These are phyloP conservation scores for Magnaporthiopsis poae DNA, from an alignment of 2,329 filamentous ascomycete genomes.

Conservation along the genomic window DNA sequence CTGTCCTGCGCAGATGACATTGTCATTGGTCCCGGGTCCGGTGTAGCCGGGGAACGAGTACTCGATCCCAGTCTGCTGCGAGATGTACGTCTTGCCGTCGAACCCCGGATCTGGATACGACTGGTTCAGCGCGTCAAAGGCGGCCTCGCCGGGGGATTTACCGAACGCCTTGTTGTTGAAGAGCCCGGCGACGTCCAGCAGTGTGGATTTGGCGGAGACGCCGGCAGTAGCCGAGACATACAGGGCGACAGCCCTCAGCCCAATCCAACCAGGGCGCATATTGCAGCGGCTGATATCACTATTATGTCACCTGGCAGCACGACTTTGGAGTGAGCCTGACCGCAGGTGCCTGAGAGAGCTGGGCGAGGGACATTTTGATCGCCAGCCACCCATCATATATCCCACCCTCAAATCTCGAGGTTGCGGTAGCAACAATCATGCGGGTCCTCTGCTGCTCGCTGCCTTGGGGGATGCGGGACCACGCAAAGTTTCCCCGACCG, in stretches of 20 bases:
- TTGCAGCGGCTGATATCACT: neutral
- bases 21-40: conserved; percentile 25
- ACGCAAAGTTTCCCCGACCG: neutral
- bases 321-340: neutral
- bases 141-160: conserved; percentile 31
- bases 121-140: conserved; percentile 32
- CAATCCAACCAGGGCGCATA: neutral
- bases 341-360: too few relatives aligned
- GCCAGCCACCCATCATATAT: neutral
- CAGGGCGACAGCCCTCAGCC: neutral
- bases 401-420: neutral
- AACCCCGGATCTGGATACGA: conserved; percentile 29
- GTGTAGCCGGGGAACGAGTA: conserved; percentile 35
- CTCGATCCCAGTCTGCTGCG: conserved; percentile 28
- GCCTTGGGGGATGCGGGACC: neutral
- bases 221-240: neutral
- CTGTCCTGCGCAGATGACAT: conserved; percentile 33
- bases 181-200: conserved; percentile 23
- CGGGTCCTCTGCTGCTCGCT: neutral
- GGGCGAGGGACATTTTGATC: neutral
- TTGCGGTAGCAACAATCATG: neutral
- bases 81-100: conserved; percentile 26
- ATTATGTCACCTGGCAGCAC: neutral
- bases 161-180: conserved; percentile 41
- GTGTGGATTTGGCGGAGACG: conserved; percentile 15